Conservation (phyloP, 805 yeast genomes). For the Hanseniaspora vineae region DNA sequence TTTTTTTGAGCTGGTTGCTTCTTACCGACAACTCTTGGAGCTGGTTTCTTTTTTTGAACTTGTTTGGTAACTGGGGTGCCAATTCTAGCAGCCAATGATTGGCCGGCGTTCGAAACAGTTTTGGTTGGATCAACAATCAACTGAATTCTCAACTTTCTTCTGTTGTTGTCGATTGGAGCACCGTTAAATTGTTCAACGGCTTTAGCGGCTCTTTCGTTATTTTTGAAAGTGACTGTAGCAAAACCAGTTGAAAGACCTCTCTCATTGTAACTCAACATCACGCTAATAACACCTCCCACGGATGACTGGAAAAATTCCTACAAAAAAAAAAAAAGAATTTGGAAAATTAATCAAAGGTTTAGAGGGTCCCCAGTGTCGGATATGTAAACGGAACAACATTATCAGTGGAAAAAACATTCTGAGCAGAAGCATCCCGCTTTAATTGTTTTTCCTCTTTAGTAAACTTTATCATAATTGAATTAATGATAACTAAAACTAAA, state of each 20-base stretch:
- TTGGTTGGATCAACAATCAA: conserved; percentile 64
- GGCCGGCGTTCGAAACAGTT: conserved; percentile 46
- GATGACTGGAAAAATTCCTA: conserved; percentile 84
- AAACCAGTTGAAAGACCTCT: conserved; percentile 85
- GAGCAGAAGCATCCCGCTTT: too few species aligned
- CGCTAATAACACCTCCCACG: conserved; percentile 71
- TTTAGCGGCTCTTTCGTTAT: conserved; percentile 52
- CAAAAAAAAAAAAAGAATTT: conserved; percentile 8
- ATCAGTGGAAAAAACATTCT: too few species aligned
- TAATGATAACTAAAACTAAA: too few species aligned
- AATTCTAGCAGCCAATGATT: conserved; percentile 23
- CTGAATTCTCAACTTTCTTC: conserved; percentile 61
- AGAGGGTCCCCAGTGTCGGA: too few species aligned
- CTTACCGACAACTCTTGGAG: conserved; percentile 8
- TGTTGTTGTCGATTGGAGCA: conserved; percentile 87
- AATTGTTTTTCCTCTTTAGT: too few species aligned
- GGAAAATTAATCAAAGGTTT: conserved; percentile 1
- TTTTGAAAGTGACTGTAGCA: conserved; percentile 73
- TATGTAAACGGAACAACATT: too few species aligned
- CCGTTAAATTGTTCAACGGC: conserved; percentile 82
- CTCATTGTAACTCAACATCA: conserved; percentile 68
- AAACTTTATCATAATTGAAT: too few species aligned
- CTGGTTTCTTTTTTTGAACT: conserved; percentile 3
- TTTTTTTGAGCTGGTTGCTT: conserved; percentile 10
- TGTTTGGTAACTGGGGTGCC: conserved; percentile 3